Evolutionary conservation across 2,329 filamentous ascomycete genomes (phyloP).

Genomic region (Phyllosticta capitalensis): DNA sequence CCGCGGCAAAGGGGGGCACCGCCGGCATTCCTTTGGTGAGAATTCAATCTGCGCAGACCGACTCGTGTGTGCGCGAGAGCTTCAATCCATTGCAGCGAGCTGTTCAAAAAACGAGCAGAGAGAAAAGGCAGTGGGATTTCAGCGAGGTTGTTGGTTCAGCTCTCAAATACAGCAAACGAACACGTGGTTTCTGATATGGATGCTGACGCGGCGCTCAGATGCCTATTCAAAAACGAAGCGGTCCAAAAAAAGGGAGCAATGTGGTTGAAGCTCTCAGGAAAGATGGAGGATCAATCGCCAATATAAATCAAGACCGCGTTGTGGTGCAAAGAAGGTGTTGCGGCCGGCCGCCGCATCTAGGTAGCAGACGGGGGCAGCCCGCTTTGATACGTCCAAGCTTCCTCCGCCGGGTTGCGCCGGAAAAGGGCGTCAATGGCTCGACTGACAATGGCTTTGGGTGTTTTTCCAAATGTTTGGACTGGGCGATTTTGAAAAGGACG

Average conservation of each 20-base stretch:
- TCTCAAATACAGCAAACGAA: no score
- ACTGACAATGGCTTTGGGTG: background rate
- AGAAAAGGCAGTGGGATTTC: background rate
- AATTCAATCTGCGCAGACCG: background rate
- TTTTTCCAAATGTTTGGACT: no score
- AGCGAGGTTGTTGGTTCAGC: background rate
- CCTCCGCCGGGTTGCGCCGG: background rate
- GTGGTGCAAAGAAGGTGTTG: background rate
- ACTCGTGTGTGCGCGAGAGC: background rate
- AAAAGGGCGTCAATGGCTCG: background rate
- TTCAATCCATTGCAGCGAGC: background rate
- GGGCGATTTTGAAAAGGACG: background rate
- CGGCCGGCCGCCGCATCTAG: background rate
- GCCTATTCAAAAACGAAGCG: background rate
- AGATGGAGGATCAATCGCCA: no score
- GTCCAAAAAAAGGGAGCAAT: background rate
- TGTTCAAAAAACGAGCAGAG: background rate
- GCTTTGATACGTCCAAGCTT: background rate
- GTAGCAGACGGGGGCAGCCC: background rate
- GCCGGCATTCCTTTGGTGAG: background rate
- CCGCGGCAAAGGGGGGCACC: background rate
- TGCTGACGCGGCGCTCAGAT: background rate
- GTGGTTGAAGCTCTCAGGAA: no score
- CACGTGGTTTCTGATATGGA: background rate
- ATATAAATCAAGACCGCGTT: background rate